Evolutionary conservation across 2,329 filamentous ascomycete genomes (phyloP).

Genomic region (Cladosporium sp.): DNA sequence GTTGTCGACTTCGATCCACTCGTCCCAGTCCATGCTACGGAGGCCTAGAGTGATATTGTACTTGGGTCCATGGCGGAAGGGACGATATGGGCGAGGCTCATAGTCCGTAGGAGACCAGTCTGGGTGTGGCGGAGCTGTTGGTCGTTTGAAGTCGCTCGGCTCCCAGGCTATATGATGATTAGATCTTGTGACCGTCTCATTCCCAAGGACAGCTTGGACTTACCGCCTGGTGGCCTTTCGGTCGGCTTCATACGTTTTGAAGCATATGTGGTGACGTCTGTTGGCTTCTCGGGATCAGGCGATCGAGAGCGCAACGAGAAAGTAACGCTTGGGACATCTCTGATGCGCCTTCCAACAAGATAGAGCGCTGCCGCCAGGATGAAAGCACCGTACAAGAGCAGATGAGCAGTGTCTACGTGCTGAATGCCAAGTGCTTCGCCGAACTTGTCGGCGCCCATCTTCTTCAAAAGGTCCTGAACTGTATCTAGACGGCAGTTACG

Average conservation of each 20-base stretch:
- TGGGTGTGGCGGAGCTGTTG: conserved; percentile 58
- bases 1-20: conserved; percentile 85
- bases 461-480: neutral
- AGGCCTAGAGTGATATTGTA: conserved; percentile 76
- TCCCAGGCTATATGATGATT: conserved; percentile 46
- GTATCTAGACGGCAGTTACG: neutral
- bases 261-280: conserved; percentile 16
- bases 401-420: neutral
- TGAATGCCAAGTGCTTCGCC: neutral
- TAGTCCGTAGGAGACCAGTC: conserved; percentile 66
- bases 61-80: conserved; percentile 68
- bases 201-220: neutral
- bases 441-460: neutral
- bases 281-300: conserved; percentile 46
- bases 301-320: conserved; percentile 18
- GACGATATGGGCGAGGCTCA: conserved; percentile 71
- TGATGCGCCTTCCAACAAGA: neutral
- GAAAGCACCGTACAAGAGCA: neutral
- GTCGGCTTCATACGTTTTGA: conserved; percentile 27
- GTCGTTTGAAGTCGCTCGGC: conserved; percentile 56
- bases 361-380: neutral
- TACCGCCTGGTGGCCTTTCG: conserved; percentile 46
- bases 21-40: conserved; percentile 63
- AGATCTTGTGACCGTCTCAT: too few species aligned
- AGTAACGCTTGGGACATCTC: neutral